Percentiles rank a stretch among this genome's conserved stretches.
Evolutionary conservation across 1,139 yeast genomes (phyloP).

Genomic region (Suhomyces taliae): DNA sequence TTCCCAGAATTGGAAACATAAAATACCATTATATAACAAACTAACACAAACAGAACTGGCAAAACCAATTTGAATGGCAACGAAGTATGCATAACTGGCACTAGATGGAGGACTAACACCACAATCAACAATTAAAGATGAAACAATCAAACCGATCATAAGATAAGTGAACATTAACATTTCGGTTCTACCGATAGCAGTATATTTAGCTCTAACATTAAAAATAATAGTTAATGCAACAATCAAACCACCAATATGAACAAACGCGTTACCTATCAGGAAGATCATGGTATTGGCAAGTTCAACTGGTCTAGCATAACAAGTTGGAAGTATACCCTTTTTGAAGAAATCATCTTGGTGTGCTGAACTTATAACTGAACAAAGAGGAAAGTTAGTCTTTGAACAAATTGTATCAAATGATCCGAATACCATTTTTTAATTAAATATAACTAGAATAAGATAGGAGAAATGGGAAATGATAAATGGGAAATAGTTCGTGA

Average conservation of each 20-base stretch:
- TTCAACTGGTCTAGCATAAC: constrained; percentile 85
- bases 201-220: constrained; percentile 78
- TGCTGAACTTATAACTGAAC: constrained; percentile 58
- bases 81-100: constrained; percentile 73
- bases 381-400: constrained; percentile 73
- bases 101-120: constrained; percentile 92
- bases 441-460: too few relatives aligned
- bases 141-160: constrained; percentile 55
- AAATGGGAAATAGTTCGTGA: too few relatives aligned
- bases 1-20: constrained; percentile 90
- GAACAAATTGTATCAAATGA: constrained; percentile 67
- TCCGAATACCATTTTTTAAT: constrained; percentile 54
- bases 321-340: constrained; percentile 67
- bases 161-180: constrained; percentile 73
- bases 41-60: constrained; percentile 71
- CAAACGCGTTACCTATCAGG: constrained; percentile 85
- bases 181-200: constrained; percentile 91
- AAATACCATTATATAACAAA: constrained; percentile 68
- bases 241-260: constrained; percentile 72
- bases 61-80: constrained; percentile 74
- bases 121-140: constrained; percentile 78
- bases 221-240: constrained; percentile 71
- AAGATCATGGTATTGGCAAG: constrained; percentile 89
- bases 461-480: too few relatives aligned
- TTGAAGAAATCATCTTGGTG: constrained; percentile 28